Evolutionary conservation across 352 stramenopile genomes (phyloP), one percentile per base, ranked within the genome.

Genomic region (Phytophthora idaei): DNA sequence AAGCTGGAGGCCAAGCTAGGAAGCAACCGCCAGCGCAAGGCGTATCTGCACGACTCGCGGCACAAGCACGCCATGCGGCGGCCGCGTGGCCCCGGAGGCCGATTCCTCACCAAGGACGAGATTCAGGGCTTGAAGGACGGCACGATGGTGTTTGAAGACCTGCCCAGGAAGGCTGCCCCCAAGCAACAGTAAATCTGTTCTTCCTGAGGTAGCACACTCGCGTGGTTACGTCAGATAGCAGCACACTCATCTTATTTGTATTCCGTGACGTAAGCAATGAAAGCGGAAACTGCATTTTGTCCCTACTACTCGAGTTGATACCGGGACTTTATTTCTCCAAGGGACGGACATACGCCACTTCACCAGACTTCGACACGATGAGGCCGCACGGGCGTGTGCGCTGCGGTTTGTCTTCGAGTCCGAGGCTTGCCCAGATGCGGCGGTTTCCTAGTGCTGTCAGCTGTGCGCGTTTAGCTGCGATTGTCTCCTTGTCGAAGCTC

Each of bases 61-160:
- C 90, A 97, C 62, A 89, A 93, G 61, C 90, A 97, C 61, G 90
- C 90, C 4, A 94, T 94, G 81, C 88, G 88, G 17, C 88, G 90
- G 34, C 86, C 83, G 48, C 88, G 90, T 61, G 90, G 90, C 0
- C 87, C 88, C 11, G 87, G 90, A 10, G 89, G 89, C 15, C 85
- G 89, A 47, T 97, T 97, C 61, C 70, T 97, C 9, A 96, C 87
- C 0, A 89, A 91, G 62, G 87, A 93, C 57, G 88, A 97, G 71
- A 90, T 95, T 59, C 80, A 92, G 57, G 84, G 76, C 2, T 63
- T 93, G 39, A 88, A 91, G 64, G 83, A 90, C 61, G 85, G 85
- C 60, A 90, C 85, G 37, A 76, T 93, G 71, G 75, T 80, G 27
- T 84, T 90, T 64, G 85, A 91, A 71, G 82, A 93, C 45, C 53